Conservation (phyloP, 805 yeast species). For the Suhomyces pyralidae region DNA sequence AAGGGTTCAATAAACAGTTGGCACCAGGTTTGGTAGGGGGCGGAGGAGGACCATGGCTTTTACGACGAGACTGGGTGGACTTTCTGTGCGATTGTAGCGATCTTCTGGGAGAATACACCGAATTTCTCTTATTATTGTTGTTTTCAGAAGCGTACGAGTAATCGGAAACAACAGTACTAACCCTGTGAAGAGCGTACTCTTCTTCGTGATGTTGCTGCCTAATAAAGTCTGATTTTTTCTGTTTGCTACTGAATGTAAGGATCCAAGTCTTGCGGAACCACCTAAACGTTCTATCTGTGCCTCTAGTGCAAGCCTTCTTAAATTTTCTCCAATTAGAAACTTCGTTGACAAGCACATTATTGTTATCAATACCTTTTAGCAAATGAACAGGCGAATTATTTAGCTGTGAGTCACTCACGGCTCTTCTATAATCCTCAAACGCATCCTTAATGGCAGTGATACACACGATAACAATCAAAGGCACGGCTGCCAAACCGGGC, state of each 20-base stretch:
- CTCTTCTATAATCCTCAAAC: constrained; percentile 70
- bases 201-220: constrained; percentile 23
- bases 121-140: constrained; percentile 7
- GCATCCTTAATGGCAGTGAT: constrained; percentile 77
- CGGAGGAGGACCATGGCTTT: not conserved
- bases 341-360: constrained; percentile 52
- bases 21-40: constrained; percentile 11
- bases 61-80: not conserved
- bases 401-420: constrained; percentile 60
- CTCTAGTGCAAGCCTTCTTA: constrained; percentile 54
- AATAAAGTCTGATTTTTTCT: constrained; percentile 22
- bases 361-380: constrained; percentile 51
- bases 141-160: constrained; percentile 12
- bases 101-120: constrained; percentile 10
- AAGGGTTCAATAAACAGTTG: constrained; percentile 21
- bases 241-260: constrained; percentile 23
- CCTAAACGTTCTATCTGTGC: constrained; percentile 12
- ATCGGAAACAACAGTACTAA: constrained; percentile 38
- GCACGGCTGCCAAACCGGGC: constrained; percentile 77
- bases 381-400: constrained; percentile 64
- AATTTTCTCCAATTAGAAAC: constrained; percentile 65
- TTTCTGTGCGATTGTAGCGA: not conserved
- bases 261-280: constrained; percentile 22
- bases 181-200: constrained; percentile 30
- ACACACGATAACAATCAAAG: constrained; percentile 73